Evolutionary conservation across 306 rosid genomes (phyloP), one percentile per base, ranked within the genome.

Genomic region (Fragaria iinumae): DNA sequence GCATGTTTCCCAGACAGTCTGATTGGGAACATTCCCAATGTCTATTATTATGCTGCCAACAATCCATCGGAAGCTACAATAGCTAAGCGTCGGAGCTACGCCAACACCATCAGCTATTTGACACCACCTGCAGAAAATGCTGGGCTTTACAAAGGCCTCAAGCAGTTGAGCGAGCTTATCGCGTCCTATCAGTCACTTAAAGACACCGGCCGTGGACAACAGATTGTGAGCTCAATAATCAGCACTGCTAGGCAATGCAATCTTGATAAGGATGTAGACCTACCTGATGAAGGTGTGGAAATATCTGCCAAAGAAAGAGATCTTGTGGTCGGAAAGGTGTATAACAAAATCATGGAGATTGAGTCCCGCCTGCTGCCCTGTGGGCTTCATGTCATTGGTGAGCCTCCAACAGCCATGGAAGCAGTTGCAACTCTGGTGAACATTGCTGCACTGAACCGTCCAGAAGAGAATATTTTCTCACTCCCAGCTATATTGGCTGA

Each of bases 91-190:
- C 71, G 98, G 68, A 96, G 99, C 85, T 96, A 96, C 71, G 99
- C 99, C 34, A 96, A 96, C 76, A 96, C 99, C 71, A 96, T 96
- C 71, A 96, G 99, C 78, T 96, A 96, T 84, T 85, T 96, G 82
- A 96, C 99, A 53, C 99, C 98, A 74, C 99, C 99, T 3, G 98
- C 99, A 11, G 99, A 96, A 84, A 96, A 96, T 85, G 99, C 99
- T 10, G 99, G 99, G 78, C 97, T 96, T 6, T 92, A 92, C 96
- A 96, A 92, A 83, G 99, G 99, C 72, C 99, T 96, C 56, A 96
- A 92, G 89, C 99, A 96, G 87, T 69, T 96, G 60, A 87, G 98
- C 62, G 98, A 96, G 88, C 99, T 96, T 66, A 92, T 96, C 63
- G 80, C 99, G 41, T 96, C 99, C 3, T 96, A 96, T 67, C 99